A percentile compares a stretch with the other conserved stretches of the same genome.
Evolutionary conservation across 2,329 filamentous ascomycete genomes (phyloP).

Genomic region (Colletotrichum australisinense): DNA sequence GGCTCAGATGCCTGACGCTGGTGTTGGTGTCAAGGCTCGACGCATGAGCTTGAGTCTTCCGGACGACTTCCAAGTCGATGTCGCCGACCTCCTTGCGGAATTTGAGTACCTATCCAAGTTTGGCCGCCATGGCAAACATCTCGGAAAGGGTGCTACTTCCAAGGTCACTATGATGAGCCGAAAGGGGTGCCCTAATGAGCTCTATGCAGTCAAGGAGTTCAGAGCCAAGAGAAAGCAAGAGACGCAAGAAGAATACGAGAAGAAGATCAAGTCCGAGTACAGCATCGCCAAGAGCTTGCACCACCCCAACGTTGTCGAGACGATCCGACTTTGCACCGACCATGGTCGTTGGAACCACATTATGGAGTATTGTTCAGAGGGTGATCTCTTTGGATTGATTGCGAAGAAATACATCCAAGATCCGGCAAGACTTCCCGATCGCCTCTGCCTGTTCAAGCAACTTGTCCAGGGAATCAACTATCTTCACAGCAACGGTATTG

Average conservation of each 20-base stretch:
- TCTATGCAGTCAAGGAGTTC: constrained; percentile 91
- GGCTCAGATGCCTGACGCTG: constrained; percentile 73
- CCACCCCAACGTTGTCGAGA: constrained; percentile 89
- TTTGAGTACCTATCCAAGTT: constrained; percentile 78
- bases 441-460: constrained; percentile 90
- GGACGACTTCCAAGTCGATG: constrained; percentile 79
- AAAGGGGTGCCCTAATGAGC: constrained; percentile 71
- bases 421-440: constrained; percentile 74
- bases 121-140: constrained; percentile 77
- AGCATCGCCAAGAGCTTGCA: constrained; percentile 87
- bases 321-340: constrained; percentile 79
- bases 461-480: constrained; percentile 85
- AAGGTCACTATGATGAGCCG: constrained; percentile 84
- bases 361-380: constrained; percentile 90
- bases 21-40: constrained; percentile 82
- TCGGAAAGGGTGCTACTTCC: constrained; percentile 86
- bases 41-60: constrained; percentile 79
- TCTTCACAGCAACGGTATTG: constrained; percentile 85
- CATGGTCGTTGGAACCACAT: constrained; percentile 87
- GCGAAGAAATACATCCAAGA: constrained; percentile 75
- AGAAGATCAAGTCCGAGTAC: constrained; percentile 93
- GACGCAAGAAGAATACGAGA: constrained; percentile 79
- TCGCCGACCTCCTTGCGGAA: constrained; percentile 75
- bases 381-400: constrained; percentile 82
- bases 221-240: constrained; percentile 78